Evolutionary conservation across 441 rosid species (phyloP).

Genomic region (Corymbia calophylla): DNA sequence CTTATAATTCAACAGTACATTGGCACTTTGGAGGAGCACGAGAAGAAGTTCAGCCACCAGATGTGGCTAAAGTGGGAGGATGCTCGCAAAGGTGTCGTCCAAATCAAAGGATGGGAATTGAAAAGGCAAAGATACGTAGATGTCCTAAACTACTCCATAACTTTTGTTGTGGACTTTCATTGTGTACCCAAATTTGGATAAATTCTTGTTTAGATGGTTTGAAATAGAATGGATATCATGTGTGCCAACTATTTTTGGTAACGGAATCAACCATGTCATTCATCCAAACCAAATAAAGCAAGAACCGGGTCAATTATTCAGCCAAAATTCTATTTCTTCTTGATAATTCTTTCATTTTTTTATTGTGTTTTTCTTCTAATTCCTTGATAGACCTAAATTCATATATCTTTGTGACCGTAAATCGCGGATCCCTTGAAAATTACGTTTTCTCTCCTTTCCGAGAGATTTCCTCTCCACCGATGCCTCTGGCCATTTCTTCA

Average conservation of each 20-base stretch:
- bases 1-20: neutral
- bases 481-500: too few species aligned
- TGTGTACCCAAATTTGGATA: neutral
- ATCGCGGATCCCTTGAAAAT: too few species aligned
- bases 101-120: neutral
- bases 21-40: neutral
- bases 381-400: too few species aligned
- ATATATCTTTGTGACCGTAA: too few species aligned
- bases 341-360: too few species aligned
- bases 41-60: fast-evolving
- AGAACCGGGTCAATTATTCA: neutral
- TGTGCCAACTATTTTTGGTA: fast-evolving
- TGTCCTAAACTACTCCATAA: neutral
- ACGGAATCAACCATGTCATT: neutral
- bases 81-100: neutral
- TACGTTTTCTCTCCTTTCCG: too few species aligned
- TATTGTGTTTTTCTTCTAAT: too few species aligned
- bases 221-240: neutral
- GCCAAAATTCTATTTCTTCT: neutral
- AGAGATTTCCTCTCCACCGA: too few species aligned
- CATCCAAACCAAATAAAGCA: neutral
- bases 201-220: neutral
- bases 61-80: neutral
- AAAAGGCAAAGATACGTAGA: neutral
- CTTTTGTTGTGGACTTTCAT: neutral